Base-by-base conservation (phyloP, 2,329 filamentous ascomycete species). In the Rutstroemia sydowiana region DNA sequence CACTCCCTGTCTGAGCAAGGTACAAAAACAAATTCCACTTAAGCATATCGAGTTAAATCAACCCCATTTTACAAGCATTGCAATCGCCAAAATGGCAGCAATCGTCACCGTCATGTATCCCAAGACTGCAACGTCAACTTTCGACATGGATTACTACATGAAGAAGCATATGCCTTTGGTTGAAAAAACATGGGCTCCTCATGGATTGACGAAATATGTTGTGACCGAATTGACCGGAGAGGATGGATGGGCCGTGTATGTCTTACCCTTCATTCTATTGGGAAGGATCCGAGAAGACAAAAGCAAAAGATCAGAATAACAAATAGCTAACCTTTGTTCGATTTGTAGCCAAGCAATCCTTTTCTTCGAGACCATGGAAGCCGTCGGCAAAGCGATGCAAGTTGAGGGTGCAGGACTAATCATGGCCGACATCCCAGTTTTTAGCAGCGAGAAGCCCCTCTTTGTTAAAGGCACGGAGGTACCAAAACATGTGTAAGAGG, bases 101-200 rank as follows among this genome's bases (percentile, higher is more conserved):
- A 37, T 50, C 31, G 8, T 50, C 31, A 45, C 23, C 30, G 23
- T 51, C n/a, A n/a, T 51, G 5, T 51, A 45, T 11, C 41, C 41
- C 16, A 51, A 51, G 21, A 45, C 48, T 16, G 40, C 28, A 37
- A 45, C 31, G 13, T 51, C 48, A 5, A 51, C 48, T 28, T 51
- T 51, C 41, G 41, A 51, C 9, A 20, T 45, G 13, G 31, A 37
- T 13, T 45, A 51, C 18, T 42, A 40, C 18, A 36, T 37, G 36
- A 52, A 48, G 43, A 47, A 7, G 28, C 49, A 52, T 9, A 47
- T 52, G 28, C 49, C 49, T 9, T 31, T 52, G 4, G 49, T 34
- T 5, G 18, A 52, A 6, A 30, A 48, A 44, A 52, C 31, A 26
- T 47, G 49, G 49, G 20, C 18, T 5, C 8, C 49, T 11, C 7